phyloP scores from a whole-genome alignment of 192 early-diverging fungal species.

The Obelidium mucronatum region DNA sequence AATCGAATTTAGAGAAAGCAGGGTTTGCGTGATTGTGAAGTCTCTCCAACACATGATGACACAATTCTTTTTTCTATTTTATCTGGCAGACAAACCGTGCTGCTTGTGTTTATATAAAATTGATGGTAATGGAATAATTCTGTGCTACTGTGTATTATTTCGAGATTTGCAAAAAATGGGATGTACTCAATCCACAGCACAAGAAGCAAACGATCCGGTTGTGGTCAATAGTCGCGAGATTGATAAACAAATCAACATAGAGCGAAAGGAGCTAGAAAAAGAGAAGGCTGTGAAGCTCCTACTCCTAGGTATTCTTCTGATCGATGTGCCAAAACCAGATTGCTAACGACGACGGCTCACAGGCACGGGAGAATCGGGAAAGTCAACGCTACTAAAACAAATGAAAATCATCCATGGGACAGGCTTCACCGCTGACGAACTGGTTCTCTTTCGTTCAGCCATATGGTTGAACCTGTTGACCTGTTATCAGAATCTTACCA shows the following conservation, averaged over 20 bases:
- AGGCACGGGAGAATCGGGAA: conserved; percentile 51
- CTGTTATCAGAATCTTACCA: conserved; percentile 30
- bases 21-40: background rate
- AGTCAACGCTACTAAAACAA: conserved; percentile 52
- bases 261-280: background rate
- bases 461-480: conserved; percentile 41
- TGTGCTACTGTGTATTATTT: no score
- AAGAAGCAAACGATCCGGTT: conserved; percentile 2
- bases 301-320: conserved; percentile 27
- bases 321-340: background rate
- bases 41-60: no score
- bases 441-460: conserved; percentile 30
- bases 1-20: background rate
- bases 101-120: no score
- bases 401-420: conserved; percentile 48
- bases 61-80: no score
- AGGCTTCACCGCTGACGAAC: conserved; percentile 40
- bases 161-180: no score
- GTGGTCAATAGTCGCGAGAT: background rate
- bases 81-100: no score
- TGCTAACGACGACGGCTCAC: background rate
- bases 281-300: conserved; percentile 40
- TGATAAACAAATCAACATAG: background rate
- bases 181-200: background rate
- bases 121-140: no score